Evolutionary conservation across 768 basidiomycete species (phyloP).

Genomic region (Candolleomyces efflorescens): DNA sequence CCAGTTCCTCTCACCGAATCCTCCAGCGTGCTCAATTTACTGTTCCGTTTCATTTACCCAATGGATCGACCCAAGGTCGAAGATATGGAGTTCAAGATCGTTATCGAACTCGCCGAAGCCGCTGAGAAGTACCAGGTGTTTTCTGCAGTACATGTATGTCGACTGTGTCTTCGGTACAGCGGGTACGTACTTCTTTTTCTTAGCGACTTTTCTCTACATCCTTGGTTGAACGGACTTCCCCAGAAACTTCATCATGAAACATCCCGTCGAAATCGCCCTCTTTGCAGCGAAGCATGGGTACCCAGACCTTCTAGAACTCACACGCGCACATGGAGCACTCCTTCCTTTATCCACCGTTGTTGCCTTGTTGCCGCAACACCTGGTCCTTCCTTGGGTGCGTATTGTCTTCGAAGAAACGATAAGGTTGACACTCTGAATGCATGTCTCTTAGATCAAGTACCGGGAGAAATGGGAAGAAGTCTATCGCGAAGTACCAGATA

Average conservation of each 20-base stretch:
- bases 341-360: not conserved
- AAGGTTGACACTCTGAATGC: not conserved
- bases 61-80: slow-evolving; percentile 17
- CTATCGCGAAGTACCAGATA: no score
- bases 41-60: slow-evolving; percentile 26
- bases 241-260: not conserved
- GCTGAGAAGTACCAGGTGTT: slow-evolving; percentile 25
- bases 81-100: slow-evolving; percentile 12
- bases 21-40: slow-evolving; percentile 16
- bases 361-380: not conserved
- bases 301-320: not conserved
- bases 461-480: not conserved
- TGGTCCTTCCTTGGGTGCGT: not conserved
- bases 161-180: no score
- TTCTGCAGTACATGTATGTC: slow-evolving; percentile 6
- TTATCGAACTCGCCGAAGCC: slow-evolving; percentile 21
- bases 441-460: not conserved
- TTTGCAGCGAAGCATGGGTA: not conserved
- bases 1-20: slow-evolving; percentile 19
- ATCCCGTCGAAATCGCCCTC: not conserved
- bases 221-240: not conserved
- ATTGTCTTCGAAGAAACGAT: not conserved
- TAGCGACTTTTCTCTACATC: no score
- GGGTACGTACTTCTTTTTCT: no score
- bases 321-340: not conserved